Base-by-base conservation (phyloP, 1,139 yeast genomes). In the Lodderomyces jiufengensis region DNA sequence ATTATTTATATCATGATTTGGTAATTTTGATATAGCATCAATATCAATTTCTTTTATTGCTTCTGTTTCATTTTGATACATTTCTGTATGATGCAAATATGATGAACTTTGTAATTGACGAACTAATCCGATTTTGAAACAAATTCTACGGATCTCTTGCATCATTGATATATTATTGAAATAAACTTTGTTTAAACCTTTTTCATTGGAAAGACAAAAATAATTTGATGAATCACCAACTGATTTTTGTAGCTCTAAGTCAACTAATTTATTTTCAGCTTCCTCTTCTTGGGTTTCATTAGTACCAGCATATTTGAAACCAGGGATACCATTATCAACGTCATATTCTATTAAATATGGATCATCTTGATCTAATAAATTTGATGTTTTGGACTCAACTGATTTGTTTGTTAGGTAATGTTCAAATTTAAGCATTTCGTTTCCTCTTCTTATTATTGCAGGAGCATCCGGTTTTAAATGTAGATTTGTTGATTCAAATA, bases 51-150 rank as follows among this genome's bases (percentile, higher is more conserved):
- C 94, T 37, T 67, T 63, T 9, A 90, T 59, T 3, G 70, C 57
- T 32, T 78, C 82, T 24, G 80, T 72, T 39, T 75, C 82, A 3
- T 90, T 90, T 21, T 84, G 80, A 46, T 76, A 77, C 70, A 81
- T 69, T 49, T 82, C 88, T 0, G 87, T 73, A 40, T 80, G 82
- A 54, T 84, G 94, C 39, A 84, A 70, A 59, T 79, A 79, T 43
- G 78, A 83, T 43, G 80, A 86, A 20, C 88, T 90, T 53, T 92
- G 95, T 87, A 92, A 82, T 57, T 86, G 95, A 42, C 96, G 72
- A 42, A 94, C 84, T 35, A 90, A 66, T 3, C 95, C 82, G 22
- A 94, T 86, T 55, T 90, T 90, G 61, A 87, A 85, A 55, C 97
- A 90, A 3, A 86, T 71, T 50, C 80, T 84, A 38, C 98, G 69